phyloP scores from a whole-genome alignment of 2,329 filamentous ascomycete species.

The Venturia nashicola region DNA sequence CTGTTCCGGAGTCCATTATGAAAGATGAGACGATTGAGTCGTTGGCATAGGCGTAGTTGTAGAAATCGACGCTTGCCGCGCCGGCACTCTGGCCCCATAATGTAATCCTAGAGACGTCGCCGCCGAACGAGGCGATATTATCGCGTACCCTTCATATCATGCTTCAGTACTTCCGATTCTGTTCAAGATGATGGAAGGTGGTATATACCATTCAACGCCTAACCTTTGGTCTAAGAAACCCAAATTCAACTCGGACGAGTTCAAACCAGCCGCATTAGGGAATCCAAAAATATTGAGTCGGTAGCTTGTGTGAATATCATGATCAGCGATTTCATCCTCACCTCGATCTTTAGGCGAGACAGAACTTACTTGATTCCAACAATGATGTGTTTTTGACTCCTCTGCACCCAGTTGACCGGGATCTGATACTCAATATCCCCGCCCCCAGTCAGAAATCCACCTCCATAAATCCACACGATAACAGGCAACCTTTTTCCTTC shows the following conservation, averaged over 20 bases:
- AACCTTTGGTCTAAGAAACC: constrained; percentile 28
- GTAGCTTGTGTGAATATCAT: constrained; percentile 20
- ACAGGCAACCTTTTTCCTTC: not conserved
- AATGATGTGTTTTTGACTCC: constrained; percentile 29
- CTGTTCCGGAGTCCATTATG: constrained; percentile 21
- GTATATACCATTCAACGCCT: constrained; percentile 36
- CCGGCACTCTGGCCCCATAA: constrained; percentile 43
- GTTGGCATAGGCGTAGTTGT: constrained; percentile 18
- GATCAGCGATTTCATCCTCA: not conserved
- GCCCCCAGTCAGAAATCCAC: constrained; percentile 2
- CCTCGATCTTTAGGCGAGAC: not conserved
- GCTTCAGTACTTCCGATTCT: constrained; percentile 25
- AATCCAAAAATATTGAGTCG: constrained; percentile 31
- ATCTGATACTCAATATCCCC: constrained; percentile 18
- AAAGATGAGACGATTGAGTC: constrained; percentile 16
- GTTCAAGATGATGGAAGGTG: not conserved
- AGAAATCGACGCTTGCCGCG: constrained; percentile 16
- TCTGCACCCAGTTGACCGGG: constrained; percentile 30
- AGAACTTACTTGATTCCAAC: constrained; percentile 22
- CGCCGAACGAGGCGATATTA: constrained; percentile 40
- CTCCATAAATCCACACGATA: constrained; percentile 8
- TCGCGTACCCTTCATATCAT: constrained; percentile 34
- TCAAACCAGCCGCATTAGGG: constrained; percentile 20
- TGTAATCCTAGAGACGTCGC: constrained; percentile 31
- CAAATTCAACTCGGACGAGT: constrained; percentile 20